These are phyloP conservation scores for Globisporangium recalcitrans DNA, from an alignment of 352 stramenopile species.

Conservation along the genomic window DNA sequence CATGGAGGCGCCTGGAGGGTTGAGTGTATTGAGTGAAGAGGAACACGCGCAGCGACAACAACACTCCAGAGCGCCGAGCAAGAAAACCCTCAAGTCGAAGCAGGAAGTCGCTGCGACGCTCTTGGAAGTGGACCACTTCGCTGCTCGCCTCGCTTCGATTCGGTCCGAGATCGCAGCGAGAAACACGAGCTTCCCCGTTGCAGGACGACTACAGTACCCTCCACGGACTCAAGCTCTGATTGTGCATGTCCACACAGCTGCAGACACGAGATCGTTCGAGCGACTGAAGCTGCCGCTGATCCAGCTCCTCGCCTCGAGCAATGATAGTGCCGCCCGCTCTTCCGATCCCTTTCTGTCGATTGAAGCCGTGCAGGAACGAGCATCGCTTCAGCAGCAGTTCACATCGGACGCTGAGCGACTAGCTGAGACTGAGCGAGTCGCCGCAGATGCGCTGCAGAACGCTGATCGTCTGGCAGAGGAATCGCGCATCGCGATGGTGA, in stretches of 20 bases:
- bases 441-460: slow-evolving; percentile 26
- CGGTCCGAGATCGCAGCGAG: slow-evolving; percentile 26
- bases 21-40: background rate
- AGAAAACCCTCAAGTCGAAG: slow-evolving; percentile 2
- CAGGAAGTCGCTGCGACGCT: slow-evolving; percentile 22
- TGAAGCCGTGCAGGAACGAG: slow-evolving; percentile 34
- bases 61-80: background rate
- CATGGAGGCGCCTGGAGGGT: background rate
- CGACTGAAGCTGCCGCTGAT: slow-evolving; percentile 32
- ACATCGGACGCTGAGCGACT: slow-evolving; percentile 26
- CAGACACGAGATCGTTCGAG: slow-evolving; percentile 5
- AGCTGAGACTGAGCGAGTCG: slow-evolving; percentile 24
- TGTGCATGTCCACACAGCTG: background rate
- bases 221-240: background rate
- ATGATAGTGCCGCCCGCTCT: slow-evolving; percentile 14
- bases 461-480: slow-evolving; percentile 54
- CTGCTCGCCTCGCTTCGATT: slow-evolving; percentile 38
- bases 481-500: slow-evolving; percentile 49
- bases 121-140: slow-evolving; percentile 42
- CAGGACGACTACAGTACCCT: background rate
- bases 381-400: slow-evolving; percentile 25
- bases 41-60: background rate
- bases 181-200: background rate
- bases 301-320: slow-evolving; percentile 21
- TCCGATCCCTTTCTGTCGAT: slow-evolving; percentile 27